Base-by-base conservation (phyloP, 208 protist species). In the Leishmania aethiopica region DNA sequence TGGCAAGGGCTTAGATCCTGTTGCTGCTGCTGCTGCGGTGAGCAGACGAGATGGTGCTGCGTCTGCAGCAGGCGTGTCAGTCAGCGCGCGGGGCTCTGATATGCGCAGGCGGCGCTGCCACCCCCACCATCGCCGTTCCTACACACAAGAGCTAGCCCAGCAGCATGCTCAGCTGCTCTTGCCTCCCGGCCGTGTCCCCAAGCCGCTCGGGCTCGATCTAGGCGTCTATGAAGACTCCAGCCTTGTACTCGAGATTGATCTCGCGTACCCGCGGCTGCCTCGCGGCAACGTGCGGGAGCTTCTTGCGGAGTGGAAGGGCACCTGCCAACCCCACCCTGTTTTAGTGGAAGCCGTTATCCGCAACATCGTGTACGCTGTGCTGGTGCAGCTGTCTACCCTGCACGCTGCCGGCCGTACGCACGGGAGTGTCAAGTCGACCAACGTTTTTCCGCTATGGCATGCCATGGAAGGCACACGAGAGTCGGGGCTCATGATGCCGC, bases 351-450 rank as follows among this genome's bases (percentile, higher is more conserved):
- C 83, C 2, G 89, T 92, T 25, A 88, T 96, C 53, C 91, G 93
- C 32, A 91, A 92, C 77, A 90, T 95, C 53, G 85, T 96, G 17
- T 83, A 79, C 74, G 64, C 75, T 40, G 90, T 95, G 45, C 86
- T 96, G 37, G 70, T 85, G 67, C 91, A 89, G 35, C 82, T 96
- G 71, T 77, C 76, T 5, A 78, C 80, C 2, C 85, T 96, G 71
- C 93, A 96, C 73, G 77, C 73, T 3, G 59, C 78, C 28, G 93
- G 93, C 19, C 77, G 73, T 67, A 88, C 86, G 5, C 92, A 94
- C 73, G 91, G 93, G 47, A 91, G 88, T 73, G 85, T 96, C 28
- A 94, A 94, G 76, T 84, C 89, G 60, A 93, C 91, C 17, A 96
- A 96, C 64, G 78, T 95, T 60, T 96, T 96, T 75, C 82, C 90